These are phyloP conservation scores for Telopea speciosissima DNA, from an alignment of 177 flowering plant genomes.

Conservation along the genomic window DNA sequence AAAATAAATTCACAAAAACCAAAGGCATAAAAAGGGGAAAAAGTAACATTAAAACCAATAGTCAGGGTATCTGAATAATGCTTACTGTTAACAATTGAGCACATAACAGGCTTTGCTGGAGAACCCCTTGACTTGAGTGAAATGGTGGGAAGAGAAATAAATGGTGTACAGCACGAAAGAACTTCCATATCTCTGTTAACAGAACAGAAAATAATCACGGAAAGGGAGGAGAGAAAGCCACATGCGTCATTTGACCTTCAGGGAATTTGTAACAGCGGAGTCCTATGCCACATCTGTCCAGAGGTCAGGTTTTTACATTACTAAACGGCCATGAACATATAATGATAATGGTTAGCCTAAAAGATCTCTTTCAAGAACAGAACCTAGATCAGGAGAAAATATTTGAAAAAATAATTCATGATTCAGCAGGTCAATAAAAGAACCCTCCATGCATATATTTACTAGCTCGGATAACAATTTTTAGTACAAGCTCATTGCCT, in stretches of 20 bases:
- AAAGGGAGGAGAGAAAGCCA: neutral
- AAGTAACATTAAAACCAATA: neutral
- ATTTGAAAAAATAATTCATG: too few relatives aligned
- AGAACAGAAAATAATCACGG: neutral
- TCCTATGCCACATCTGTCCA: neutral
- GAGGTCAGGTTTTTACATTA: neutral
- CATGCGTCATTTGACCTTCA: neutral
- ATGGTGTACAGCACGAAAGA: slow-evolving; percentile 9
- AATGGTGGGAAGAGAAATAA: slow-evolving; percentile 7
- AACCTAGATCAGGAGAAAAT: neutral
- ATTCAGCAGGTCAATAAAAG: too few relatives aligned
- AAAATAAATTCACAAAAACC: neutral
- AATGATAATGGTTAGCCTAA: too few relatives aligned
- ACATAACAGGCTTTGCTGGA: slow-evolving; percentile 1
- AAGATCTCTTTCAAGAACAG: neutral
- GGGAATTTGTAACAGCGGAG: neutral
- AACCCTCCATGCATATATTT: too few relatives aligned
- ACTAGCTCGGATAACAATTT: too few relatives aligned
- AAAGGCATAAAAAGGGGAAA: too few relatives aligned
- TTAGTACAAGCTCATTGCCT: too few relatives aligned
- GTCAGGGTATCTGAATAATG: too few relatives aligned
- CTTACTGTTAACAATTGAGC: slow-evolving; percentile 5
- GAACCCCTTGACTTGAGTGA: slow-evolving; percentile 10
- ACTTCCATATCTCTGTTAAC: slow-evolving; percentile 11
- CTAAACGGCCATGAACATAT: neutral